Conservation (phyloP, 2,329 filamentous ascomycete genomes). For the Xylariales sp. region DNA sequence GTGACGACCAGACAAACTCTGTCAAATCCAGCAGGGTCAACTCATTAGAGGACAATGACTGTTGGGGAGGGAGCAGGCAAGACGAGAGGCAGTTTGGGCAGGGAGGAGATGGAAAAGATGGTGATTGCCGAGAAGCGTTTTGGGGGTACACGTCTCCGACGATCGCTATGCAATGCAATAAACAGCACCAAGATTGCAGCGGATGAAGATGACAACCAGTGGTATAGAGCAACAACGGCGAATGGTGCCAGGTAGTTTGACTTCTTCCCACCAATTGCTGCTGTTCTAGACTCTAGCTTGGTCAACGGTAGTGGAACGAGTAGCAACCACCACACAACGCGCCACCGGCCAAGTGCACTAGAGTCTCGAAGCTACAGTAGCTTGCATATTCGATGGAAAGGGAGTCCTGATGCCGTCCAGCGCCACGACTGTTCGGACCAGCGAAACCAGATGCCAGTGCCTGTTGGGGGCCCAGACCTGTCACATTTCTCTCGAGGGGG, state of each 20-base stretch:
- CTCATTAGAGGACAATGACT: not conserved
- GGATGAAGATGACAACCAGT: too few relatives aligned
- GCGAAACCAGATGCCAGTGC: too few relatives aligned
- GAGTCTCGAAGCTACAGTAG: not conserved
- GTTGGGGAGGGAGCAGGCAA: not conserved
- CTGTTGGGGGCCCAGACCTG: too few relatives aligned
- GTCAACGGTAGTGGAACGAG: not conserved
- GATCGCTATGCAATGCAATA: too few relatives aligned
- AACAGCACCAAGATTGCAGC: too few relatives aligned
- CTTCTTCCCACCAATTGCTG: not conserved
- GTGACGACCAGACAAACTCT: not conserved
- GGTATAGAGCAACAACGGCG: not conserved
- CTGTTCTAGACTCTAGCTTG: not conserved
- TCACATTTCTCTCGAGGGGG: too few relatives aligned
- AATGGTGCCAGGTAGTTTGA: not conserved
- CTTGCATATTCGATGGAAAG: not conserved
- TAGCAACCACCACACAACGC: conserved; percentile 1
- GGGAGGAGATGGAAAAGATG: too few relatives aligned
- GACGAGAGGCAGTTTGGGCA: not conserved
- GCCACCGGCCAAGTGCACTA: conserved; percentile 1
- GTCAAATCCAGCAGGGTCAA: conserved; percentile 1
- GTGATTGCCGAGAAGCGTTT: too few relatives aligned
- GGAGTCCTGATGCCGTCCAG: not conserved
- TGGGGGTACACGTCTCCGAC: too few relatives aligned
- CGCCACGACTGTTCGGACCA: not conserved